A percentile compares a stretch with the other conserved stretches of the same genome.
Evolutionary conservation across 2,329 filamentous ascomycete genomes (phyloP).

Genomic region (Fusarium nelsonii): DNA sequence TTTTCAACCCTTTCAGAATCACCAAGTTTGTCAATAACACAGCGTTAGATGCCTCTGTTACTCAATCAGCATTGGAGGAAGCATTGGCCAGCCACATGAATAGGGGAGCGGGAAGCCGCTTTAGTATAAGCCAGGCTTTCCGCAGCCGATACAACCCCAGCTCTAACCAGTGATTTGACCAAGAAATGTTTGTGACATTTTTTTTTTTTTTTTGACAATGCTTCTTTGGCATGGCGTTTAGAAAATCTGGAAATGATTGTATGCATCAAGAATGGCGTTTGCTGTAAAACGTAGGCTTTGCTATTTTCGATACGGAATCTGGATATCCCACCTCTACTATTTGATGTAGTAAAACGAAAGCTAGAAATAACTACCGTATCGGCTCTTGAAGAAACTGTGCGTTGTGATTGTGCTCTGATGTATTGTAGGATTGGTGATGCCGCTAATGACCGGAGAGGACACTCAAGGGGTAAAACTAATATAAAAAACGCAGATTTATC

Average conservation of each 20-base stretch:
- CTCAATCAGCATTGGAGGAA: conserved; percentile 83
- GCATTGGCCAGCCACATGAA: conserved; percentile 71
- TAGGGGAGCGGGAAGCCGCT: conserved; percentile 58
- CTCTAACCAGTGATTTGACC: conserved; percentile 47
- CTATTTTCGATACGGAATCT: conserved; percentile 21
- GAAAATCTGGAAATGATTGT: conserved; percentile 19
- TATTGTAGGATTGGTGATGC: not conserved
- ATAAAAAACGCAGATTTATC: not conserved
- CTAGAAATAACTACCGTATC: not conserved
- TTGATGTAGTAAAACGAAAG: conserved; percentile 18
- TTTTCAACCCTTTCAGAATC: conserved; percentile 2
- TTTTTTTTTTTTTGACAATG: conserved; percentile 16
- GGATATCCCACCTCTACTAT: conserved; percentile 41
- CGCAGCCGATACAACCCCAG: conserved; percentile 69
- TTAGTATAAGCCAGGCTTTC: conserved; percentile 77
- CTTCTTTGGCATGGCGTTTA: conserved; percentile 43
- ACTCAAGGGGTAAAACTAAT: not conserved
- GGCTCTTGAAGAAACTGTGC: not conserved
- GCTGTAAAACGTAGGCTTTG: conserved; percentile 12
- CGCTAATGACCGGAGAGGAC: not conserved
- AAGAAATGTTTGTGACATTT: not conserved
- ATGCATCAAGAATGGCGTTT: conserved; percentile 46
- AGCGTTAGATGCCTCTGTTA: conserved; percentile 77
- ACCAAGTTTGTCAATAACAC: conserved; percentile 9
- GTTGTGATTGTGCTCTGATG: not conserved